Evolutionary conservation across 2,329 filamentous ascomycete genomes (phyloP), one percentile per base, ranked within the genome.

Genomic region (Pestalotiopsis sp.): DNA sequence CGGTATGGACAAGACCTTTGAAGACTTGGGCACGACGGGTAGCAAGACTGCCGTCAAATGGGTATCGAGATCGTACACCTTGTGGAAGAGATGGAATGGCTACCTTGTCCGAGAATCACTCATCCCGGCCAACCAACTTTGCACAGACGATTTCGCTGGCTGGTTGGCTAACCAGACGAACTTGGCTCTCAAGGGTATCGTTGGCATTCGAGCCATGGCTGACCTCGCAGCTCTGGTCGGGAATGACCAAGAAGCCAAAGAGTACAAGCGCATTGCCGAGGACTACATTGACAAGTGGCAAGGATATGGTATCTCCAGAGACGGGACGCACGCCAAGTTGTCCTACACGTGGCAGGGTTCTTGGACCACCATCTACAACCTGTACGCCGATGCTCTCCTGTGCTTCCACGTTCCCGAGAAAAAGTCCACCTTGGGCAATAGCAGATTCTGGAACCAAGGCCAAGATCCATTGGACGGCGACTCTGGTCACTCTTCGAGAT

Each of bases 291-390:
- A 85, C 68, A 90, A 92, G 75, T 95, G 92, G 92, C 87, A 93
- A 76, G 85, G 88, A 63, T 88, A 87, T 69, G 92, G 88, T 65
- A 89, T 93, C 74, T 92, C 91, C 5, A 85, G 91, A 38, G 92
- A 94, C 75, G 86, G 87, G 60, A 89, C 89, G 0, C 92, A 94
- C 76, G 91, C 92, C 36, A 94, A 94, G 78, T 82, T 95, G 38
- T 90, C 92, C 3, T 95, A 95, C 76, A 87, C 93, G 70, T 94
- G 92, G 92, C 92, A 92, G 72, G 92, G 92, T 14, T 93, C 91
- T 65, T 95, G 92, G 92, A 94, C 92, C 6, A 94, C 92, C 0
- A 84, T 94, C 25, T 95, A 95, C 80, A 93, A 93, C 72, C 85
- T 94, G 13, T 95, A 91, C 79, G 91, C 92, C 27, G 92, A 94